phyloP scores from a whole-genome alignment of 768 basidiomycete genomes.

The Omphalotus guepiniiformis region DNA sequence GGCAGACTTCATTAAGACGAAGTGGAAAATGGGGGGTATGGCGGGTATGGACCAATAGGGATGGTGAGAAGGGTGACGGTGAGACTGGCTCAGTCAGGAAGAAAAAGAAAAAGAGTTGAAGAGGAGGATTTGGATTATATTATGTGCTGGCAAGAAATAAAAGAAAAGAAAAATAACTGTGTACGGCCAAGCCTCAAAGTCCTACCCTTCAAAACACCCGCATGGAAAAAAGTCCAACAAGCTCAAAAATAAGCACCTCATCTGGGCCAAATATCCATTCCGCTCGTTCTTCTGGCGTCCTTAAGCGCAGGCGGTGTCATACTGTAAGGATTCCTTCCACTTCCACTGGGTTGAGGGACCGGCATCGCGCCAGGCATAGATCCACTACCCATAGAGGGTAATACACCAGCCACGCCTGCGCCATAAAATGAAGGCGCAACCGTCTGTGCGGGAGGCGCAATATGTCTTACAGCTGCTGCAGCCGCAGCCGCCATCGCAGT shows the following conservation, averaged over 20 bases:
- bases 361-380: slow-evolving; percentile 3
- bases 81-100: no score
- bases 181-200: neutral
- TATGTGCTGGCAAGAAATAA: neutral
- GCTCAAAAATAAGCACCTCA: slow-evolving; percentile 21
- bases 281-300: slow-evolving; percentile 56
- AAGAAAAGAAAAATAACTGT: slow-evolving; percentile 8
- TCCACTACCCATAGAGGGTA: slow-evolving; percentile 1
- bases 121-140: slow-evolving; percentile 1
- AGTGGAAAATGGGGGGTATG: no score
- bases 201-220: neutral
- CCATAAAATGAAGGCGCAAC: slow-evolving; percentile 70
- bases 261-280: slow-evolving; percentile 75
- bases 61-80: no score
- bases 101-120: neutral
- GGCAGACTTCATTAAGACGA: no score
- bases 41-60: no score
- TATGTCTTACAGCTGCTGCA: slow-evolving; percentile 41
- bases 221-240: neutral
- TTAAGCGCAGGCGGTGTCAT: slow-evolving; percentile 40
- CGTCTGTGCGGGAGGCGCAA: slow-evolving; percentile 46
- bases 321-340: slow-evolving; percentile 38
- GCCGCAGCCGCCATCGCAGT: slow-evolving; percentile 8
- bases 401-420: slow-evolving; percentile 39
- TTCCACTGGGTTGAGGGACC: slow-evolving; percentile 20